phyloP scores from a whole-genome alignment of 108 stramenopile species.

The Nitzschia inconspicua region DNA sequence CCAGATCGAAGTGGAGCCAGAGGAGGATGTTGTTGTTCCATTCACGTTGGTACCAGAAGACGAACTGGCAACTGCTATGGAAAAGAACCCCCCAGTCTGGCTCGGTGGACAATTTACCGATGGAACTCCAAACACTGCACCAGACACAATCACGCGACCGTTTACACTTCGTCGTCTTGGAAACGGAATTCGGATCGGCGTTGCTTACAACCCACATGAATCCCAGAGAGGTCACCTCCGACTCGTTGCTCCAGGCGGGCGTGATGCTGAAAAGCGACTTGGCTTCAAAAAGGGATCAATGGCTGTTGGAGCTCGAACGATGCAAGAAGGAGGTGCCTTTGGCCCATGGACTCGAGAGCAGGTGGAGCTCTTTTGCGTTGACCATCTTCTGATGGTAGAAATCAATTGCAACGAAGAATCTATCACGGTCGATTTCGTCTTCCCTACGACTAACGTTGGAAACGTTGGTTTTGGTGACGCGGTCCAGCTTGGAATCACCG shows the following conservation, averaged over 20 bases:
- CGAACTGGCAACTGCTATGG: slow-evolving; percentile 57
- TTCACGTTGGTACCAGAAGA: slow-evolving; percentile 74
- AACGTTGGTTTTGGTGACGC: slow-evolving; percentile 83
- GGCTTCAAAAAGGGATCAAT: slow-evolving; percentile 80
- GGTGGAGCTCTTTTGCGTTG: slow-evolving; percentile 97
- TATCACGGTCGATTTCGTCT: slow-evolving; percentile 89
- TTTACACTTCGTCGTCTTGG: slow-evolving; percentile 80
- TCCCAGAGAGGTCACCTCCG: slow-evolving; percentile 91
- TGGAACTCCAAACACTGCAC: slow-evolving; percentile 86
- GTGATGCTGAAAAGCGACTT: slow-evolving; percentile 81
- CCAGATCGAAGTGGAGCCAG: slow-evolving; percentile 72
- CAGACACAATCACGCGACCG: slow-evolving; percentile 80
- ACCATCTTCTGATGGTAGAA: slow-evolving; percentile 96
- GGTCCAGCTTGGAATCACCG: slow-evolving; percentile 83
- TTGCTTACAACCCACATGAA: slow-evolving; percentile 77
- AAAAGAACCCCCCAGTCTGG: slow-evolving; percentile 70
- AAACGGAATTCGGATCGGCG: slow-evolving; percentile 84
- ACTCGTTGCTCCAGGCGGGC: slow-evolving; percentile 89
- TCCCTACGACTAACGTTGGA: slow-evolving; percentile 93
- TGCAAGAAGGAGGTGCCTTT: slow-evolving; percentile 98
- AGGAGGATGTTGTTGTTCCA: slow-evolving; percentile 84
- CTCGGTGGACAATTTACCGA: slow-evolving; percentile 72
- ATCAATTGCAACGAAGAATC: slow-evolving; percentile 94
- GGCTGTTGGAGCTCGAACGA: slow-evolving; percentile 92
- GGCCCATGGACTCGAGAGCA: slow-evolving; percentile 93